phyloP scores from a whole-genome alignment of 176 grass and related monocot genomes.

The maize (Zea mays) region DNA sequence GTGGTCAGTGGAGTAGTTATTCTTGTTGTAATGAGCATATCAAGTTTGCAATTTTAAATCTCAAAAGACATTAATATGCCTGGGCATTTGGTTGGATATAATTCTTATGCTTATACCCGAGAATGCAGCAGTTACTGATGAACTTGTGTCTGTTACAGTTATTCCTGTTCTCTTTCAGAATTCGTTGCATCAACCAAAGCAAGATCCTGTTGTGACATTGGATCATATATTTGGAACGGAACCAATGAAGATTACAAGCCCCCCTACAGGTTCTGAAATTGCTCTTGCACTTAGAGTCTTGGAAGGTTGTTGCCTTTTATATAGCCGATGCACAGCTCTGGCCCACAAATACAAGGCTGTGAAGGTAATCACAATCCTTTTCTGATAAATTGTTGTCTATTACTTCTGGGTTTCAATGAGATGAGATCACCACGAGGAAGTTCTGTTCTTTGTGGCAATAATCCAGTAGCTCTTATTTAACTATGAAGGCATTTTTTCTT shows the following conservation, averaged over 20 bases:
- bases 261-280: conserved; percentile 85
- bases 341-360: conserved; percentile 91
- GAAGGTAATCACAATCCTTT: conserved; percentile 53
- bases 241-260: conserved; percentile 79
- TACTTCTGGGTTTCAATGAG: conserved; percentile 9
- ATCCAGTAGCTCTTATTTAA: conserved; percentile 12
- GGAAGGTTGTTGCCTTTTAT: conserved; percentile 95
- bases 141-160: conserved; percentile 78
- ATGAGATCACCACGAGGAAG: neutral
- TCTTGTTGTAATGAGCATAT: neutral
- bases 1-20: neutral
- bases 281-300: conserved; percentile 92
- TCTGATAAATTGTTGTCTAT: neutral
- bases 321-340: conserved; percentile 77
- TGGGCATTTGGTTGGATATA: conserved; percentile 11
- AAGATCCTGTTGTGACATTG: conserved; percentile 64
- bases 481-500: neutral
- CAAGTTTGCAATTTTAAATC: neutral
- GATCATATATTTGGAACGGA: conserved; percentile 78
- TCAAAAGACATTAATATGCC: conserved; percentile 6
- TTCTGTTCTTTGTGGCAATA: conserved; percentile 14
- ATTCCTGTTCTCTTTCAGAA: conserved; percentile 98
- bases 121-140: conserved; percentile 46
- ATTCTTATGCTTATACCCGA: conserved; percentile 8
- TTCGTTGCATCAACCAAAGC: conserved; percentile 69